phyloP scores from a whole-genome alignment of 306 rosid species.

The Begonia loranthoides region DNA sequence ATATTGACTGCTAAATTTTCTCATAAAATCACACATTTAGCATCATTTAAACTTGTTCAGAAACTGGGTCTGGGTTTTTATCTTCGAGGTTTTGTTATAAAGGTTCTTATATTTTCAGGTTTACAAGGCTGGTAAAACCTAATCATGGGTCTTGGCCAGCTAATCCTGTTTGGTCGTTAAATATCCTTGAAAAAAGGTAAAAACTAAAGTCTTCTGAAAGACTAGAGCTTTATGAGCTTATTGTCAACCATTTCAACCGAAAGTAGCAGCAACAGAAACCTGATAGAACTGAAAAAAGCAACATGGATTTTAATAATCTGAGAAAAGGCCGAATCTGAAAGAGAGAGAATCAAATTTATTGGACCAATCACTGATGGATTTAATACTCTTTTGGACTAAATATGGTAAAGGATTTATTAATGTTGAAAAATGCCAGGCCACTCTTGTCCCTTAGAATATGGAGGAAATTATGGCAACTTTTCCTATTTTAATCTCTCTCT shows the following conservation, averaged over 20 bases:
- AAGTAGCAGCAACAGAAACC: conserved; percentile 3
- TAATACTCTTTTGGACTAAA: too few relatives aligned
- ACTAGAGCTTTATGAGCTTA: neutral
- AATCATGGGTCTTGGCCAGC: too few relatives aligned
- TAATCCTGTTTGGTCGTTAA: too few relatives aligned
- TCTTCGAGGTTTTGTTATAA: neutral
- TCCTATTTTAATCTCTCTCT: conserved; percentile 10
- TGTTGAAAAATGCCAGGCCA: conserved; percentile 47
- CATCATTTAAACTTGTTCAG: too few relatives aligned
- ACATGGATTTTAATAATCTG: neutral
- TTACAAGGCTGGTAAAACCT: neutral
- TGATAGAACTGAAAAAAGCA: neutral
- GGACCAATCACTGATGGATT: too few relatives aligned
- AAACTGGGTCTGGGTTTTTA: neutral
- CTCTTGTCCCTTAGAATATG: conserved; percentile 75
- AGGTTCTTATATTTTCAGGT: neutral
- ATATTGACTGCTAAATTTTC: neutral
- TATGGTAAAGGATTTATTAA: too few relatives aligned
- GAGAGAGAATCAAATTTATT: too few relatives aligned
- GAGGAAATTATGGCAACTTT: conserved; percentile 84
- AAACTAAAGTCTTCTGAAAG: neutral
- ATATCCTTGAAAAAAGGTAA: too few relatives aligned
- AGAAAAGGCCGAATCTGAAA: conserved; percentile 20
- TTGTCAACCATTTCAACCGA: conserved; percentile 3
- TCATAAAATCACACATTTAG: neutral